Evolutionary conservation across 1,139 yeast genomes (phyloP).

Genomic region (Protomyces lactucae-debilis): DNA sequence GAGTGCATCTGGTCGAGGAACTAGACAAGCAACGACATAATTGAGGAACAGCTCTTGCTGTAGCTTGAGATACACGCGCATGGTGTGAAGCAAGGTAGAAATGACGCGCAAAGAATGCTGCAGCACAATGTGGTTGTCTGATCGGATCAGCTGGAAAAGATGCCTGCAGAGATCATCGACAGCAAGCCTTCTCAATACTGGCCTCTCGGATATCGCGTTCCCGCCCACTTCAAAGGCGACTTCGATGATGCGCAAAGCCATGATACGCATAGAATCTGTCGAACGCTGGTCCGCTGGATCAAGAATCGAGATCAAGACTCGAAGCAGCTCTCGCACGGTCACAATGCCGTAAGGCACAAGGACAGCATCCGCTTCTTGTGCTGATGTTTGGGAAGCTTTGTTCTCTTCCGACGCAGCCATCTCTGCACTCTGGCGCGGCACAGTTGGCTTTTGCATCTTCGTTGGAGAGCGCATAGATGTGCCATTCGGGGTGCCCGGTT

Average conservation of each 20-base stretch:
- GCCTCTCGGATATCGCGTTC: conserved; percentile 57
- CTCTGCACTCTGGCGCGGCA: background rate
- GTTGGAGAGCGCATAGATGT: conserved; percentile 30
- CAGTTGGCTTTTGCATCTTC: conserved; percentile 11
- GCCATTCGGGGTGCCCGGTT: conserved; percentile 1
- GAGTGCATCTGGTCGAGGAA: conserved; percentile 38
- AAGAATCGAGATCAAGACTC: conserved; percentile 73
- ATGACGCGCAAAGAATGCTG: conserved; percentile 73
- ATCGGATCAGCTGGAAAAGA: conserved; percentile 70
- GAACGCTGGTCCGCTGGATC: conserved; percentile 82
- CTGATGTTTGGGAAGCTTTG: conserved; percentile 5
- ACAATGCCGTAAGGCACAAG: conserved; percentile 58
- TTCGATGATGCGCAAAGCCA: conserved; percentile 71
- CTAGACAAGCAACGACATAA: conserved; percentile 42
- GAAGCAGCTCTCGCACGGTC: conserved; percentile 63
- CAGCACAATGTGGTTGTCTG: conserved; percentile 61
- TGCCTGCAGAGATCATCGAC: conserved; percentile 80
- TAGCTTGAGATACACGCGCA: conserved; percentile 40
- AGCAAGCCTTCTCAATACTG: conserved; percentile 60
- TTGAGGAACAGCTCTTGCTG: conserved; percentile 44
- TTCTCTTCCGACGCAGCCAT: conserved; percentile 5
- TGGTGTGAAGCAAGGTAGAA: conserved; percentile 49
- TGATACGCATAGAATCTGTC: conserved; percentile 78
- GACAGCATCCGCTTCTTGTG: conserved; percentile 30
- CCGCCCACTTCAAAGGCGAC: conserved; percentile 84